These are phyloP conservation scores for Paraglomus occultum DNA, from an alignment of 192 early-diverging fungal species.

Conservation along the genomic window DNA sequence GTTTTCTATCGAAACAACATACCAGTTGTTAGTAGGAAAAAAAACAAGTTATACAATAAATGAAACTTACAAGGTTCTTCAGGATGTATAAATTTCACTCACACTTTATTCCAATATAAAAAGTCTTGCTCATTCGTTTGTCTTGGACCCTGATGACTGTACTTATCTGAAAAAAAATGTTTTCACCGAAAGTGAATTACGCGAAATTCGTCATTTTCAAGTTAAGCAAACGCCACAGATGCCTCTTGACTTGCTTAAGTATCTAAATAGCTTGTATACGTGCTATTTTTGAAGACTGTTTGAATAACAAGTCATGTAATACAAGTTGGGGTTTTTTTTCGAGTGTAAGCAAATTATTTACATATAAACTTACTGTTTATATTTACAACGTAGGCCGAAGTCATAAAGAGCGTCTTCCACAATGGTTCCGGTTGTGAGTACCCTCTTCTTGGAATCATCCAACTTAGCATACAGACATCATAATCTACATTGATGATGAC, in stretches of 20 bases:
- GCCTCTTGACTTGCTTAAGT: slow-evolving; percentile 23
- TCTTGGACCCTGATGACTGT: slow-evolving; percentile 24
- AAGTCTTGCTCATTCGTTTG: slow-evolving; percentile 29
- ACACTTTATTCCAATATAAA: slow-evolving; percentile 11
- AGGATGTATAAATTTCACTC: slow-evolving; percentile 2
- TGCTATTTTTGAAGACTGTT: too few species aligned
- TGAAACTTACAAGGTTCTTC: too few species aligned
- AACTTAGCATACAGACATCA: too few species aligned
- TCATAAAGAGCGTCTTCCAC: slow-evolving; percentile 23
- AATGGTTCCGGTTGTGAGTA: slow-evolving; percentile 19
- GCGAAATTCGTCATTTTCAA: slow-evolving; percentile 27
- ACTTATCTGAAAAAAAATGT: slow-evolving; percentile 27
- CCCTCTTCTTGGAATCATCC: slow-evolving; percentile 1
- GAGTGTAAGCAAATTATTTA: too few species aligned
- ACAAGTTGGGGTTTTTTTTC: too few species aligned
- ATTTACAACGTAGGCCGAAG: slow-evolving; percentile 12
- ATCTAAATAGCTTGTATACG: too few species aligned
- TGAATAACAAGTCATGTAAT: too few species aligned
- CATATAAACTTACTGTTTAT: slow-evolving; percentile 16
- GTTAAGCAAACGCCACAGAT: slow-evolving; percentile 17
- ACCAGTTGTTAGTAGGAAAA: too few species aligned
- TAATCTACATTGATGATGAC: too few species aligned
- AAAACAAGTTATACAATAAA: too few species aligned
- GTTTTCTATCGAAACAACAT: too few species aligned
- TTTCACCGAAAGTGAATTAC: slow-evolving; percentile 26